Conservation (phyloP, 1,284 basidiomycete genomes). For the Puccinia hordei region DNA sequence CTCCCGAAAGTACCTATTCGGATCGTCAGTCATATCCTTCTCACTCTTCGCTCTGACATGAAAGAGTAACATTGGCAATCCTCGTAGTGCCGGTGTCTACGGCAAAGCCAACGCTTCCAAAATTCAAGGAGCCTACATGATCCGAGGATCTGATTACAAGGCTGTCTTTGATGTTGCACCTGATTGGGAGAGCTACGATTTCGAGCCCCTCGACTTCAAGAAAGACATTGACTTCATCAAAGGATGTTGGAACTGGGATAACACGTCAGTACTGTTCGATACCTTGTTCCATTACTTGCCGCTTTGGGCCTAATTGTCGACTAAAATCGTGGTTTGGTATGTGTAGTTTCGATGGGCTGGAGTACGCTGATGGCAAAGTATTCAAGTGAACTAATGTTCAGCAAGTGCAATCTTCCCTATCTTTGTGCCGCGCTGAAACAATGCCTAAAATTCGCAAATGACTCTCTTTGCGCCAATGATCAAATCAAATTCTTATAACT, state of each 20-base stretch:
- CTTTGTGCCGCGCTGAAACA: neutral
- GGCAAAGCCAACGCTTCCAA: slow-evolving; percentile 58
- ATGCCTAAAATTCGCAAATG: neutral
- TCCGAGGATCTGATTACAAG: slow-evolving; percentile 58
- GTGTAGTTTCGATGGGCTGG: slow-evolving; percentile 45
- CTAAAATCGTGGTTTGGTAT: neutral
- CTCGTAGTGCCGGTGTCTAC: slow-evolving; percentile 57
- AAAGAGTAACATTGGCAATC: neutral
- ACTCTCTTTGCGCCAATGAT: neutral
- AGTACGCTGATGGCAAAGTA: slow-evolving; percentile 49
- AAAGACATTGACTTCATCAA: slow-evolving; percentile 59
- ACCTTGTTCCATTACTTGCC: slow-evolving; percentile 24
- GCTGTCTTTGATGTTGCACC: slow-evolving; percentile 58
- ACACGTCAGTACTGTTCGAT: slow-evolving; percentile 58
- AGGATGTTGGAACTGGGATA: slow-evolving; percentile 59
- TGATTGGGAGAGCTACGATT: slow-evolving; percentile 58
- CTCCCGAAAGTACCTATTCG: slow-evolving; percentile 59
- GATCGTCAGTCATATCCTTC: slow-evolving; percentile 48
- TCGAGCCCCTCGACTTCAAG: slow-evolving; percentile 56
- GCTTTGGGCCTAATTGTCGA: neutral
- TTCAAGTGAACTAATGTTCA: slow-evolving; percentile 42
- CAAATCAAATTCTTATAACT: neutral
- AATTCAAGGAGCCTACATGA: slow-evolving; percentile 58
- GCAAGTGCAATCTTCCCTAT: neutral
- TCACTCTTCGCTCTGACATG: neutral